Conservation (phyloP, 2,329 filamentous ascomycete genomes). For the Xylariaceae sp. region DNA sequence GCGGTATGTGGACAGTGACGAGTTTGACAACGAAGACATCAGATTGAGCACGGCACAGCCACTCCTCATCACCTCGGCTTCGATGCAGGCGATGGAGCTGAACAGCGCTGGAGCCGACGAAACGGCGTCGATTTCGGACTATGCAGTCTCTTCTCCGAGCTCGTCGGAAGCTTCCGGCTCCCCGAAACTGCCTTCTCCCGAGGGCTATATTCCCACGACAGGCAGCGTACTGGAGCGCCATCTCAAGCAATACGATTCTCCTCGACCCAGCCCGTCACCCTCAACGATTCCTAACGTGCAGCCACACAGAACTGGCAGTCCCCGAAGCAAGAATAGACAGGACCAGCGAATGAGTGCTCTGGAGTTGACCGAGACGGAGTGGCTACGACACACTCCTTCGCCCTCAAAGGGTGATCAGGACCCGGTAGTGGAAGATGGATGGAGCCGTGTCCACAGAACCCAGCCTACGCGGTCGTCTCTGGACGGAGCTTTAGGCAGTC, state of each 20-base stretch:
- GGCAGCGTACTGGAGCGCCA: conserved; percentile 29
- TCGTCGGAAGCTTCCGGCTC: conserved; percentile 23
- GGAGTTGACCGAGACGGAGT: conserved; percentile 27
- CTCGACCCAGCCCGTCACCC: conserved; percentile 17
- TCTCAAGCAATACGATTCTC: conserved; percentile 25
- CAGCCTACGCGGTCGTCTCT: conserved; percentile 1
- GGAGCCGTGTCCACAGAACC: conserved; percentile 21
- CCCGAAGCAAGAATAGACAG: conserved; percentile 3
- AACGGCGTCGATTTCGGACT: conserved; percentile 26
- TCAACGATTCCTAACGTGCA: conserved; percentile 10
- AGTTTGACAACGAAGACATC: conserved; percentile 30
- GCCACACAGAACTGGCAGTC: conserved; percentile 10
- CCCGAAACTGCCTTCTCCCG: conserved; percentile 23
- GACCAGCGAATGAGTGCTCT: conserved; percentile 12
- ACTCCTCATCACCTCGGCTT: conserved; percentile 24
- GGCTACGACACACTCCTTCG: conserved; percentile 28
- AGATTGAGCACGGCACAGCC: conserved; percentile 25
- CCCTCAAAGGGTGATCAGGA: conserved; percentile 17
- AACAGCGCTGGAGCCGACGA: conserved; percentile 15
- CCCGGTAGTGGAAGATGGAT: conserved; percentile 11
- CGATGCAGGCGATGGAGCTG: conserved; percentile 25
- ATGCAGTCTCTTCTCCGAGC: conserved; percentile 24
- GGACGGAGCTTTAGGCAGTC: not conserved
- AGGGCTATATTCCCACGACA: conserved; percentile 28
- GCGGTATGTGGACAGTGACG: conserved; percentile 29